Evolutionary conservation across 192 early-diverging fungal genomes (phyloP), one percentile per base, ranked within the genome.

Genomic region (Endogone sp.): DNA sequence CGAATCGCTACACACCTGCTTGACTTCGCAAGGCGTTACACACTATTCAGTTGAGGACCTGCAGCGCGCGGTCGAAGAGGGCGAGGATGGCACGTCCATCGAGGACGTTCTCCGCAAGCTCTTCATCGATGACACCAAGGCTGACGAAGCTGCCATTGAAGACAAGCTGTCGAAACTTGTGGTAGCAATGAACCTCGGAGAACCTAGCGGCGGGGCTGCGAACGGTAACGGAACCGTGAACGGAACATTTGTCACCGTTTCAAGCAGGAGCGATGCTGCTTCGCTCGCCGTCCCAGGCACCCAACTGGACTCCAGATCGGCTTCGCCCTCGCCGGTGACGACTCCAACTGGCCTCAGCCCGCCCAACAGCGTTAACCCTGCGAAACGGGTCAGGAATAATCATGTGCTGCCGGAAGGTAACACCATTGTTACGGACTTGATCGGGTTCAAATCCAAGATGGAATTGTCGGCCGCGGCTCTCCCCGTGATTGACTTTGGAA

Each of bases 361-460:
- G 22, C 22, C 59, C 27, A 26, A 23, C 22, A 23, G 59, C 27
- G 22, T 0, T 23, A 26, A 10, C 21, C 22, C 59, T 26, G 24
- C 22, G 6, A 23, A 28, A 1, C 59, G 24, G 27, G 59, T 26
- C 9, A 23, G 78, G 67, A 71, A 74, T 6, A 62, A 76, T 29
- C 62, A 67, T 31, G 62, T 61, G 62, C 55, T 87, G 29, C 75
- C 80, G 32, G 69, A 70, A 1, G 75, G 73, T 16, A 84, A 69
- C 8, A 37, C 66, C 23, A 37, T 79, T 24, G 73, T 87, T 62
- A 63, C 75, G 6, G 84, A 87, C 59, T 9, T 85, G 16, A 64
- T 81, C 21, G 71, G 72, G 28, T 87, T 83, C 70, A 87, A 87
- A 68, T 72, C 72, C 49, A 73, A 67, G 64, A 73, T 84, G 64